These are phyloP conservation scores for Pleurostoma richardsiae DNA, from an alignment of 2,329 filamentous ascomycete species.

Conservation along the genomic window DNA sequence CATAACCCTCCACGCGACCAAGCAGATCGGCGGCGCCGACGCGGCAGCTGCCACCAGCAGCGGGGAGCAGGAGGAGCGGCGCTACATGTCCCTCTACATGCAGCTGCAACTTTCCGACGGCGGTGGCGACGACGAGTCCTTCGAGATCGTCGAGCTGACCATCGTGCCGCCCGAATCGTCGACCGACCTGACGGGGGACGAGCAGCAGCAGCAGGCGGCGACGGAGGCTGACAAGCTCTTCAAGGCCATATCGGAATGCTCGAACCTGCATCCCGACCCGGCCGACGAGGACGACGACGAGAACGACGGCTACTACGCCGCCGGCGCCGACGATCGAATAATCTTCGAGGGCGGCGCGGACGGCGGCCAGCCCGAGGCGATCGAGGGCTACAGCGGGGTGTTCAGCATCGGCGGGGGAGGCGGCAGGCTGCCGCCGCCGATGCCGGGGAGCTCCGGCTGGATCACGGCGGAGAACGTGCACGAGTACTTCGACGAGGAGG, in stretches of 20 bases:
- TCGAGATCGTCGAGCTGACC: constrained; percentile 62
- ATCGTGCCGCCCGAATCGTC: constrained; percentile 44
- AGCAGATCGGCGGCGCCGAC: constrained; percentile 43
- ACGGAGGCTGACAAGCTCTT: constrained; percentile 47
- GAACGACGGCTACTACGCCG: constrained; percentile 49
- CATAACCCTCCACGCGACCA: constrained; percentile 71
- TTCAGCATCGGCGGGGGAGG: constrained; percentile 41
- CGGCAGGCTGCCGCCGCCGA: constrained; percentile 53
- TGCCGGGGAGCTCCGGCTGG: constrained; percentile 74
- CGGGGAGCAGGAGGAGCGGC: constrained; percentile 14
- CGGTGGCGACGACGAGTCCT: constrained; percentile 56
- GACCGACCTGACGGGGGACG: constrained; percentile 9
- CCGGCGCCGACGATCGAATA: constrained; percentile 43
- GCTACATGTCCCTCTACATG: constrained; percentile 55
- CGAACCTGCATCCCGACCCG: constrained; percentile 71
- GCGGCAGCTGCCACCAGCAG: not conserved
- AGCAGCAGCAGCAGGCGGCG: constrained; percentile 14
- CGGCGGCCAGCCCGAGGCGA: constrained; percentile 40
- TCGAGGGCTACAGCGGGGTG: constrained; percentile 54
- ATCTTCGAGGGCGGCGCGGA: constrained; percentile 58
- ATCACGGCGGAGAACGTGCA: constrained; percentile 90
- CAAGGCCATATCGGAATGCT: constrained; percentile 67
- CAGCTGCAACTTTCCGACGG: constrained; percentile 61
- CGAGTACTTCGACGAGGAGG: constrained; percentile 75
- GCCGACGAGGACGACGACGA: constrained; percentile 53